phyloP scores from a whole-genome alignment of 2,329 filamentous ascomycete genomes.

The Epichloe coenophiala region DNA sequence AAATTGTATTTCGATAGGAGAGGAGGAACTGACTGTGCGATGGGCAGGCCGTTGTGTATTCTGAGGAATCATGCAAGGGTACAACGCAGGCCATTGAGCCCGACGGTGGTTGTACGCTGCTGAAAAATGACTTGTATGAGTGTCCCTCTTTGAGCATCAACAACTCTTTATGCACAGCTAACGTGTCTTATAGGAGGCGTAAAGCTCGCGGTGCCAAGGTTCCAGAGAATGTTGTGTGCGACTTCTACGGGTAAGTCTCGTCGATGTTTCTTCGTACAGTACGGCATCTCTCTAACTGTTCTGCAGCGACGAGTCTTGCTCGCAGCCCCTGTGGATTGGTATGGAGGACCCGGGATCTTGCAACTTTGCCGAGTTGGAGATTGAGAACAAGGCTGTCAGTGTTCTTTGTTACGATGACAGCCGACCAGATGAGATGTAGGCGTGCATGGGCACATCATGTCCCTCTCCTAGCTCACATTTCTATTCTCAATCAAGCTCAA shows the following conservation, averaged over 20 bases:
- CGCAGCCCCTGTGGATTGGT: slow-evolving; percentile 3
- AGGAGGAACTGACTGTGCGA: background rate
- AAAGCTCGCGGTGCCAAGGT: background rate
- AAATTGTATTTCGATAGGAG: too few relatives aligned
- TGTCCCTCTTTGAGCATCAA: background rate
- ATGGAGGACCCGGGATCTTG: slow-evolving; percentile 3
- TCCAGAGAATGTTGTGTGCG: background rate
- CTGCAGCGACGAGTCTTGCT: slow-evolving; percentile 2
- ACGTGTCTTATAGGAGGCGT: background rate
- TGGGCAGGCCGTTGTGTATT: background rate
- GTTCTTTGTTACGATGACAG: slow-evolving; percentile 4
- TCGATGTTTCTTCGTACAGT: background rate
- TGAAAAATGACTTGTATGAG: background rate
- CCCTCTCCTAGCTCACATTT: background rate
- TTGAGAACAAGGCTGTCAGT: slow-evolving; percentile 1
- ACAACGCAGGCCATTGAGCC: background rate
- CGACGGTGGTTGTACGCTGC: background rate
- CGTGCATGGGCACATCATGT: background rate
- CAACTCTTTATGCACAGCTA: background rate
- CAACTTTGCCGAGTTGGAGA: background rate
- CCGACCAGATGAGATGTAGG: background rate
- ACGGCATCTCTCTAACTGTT: background rate
- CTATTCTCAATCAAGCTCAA: background rate
- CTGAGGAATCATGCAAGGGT: background rate
- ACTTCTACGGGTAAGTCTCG: background rate